Conservation (phyloP, 2,329 filamentous ascomycete species). For the Ascochyta fabae region DNA sequence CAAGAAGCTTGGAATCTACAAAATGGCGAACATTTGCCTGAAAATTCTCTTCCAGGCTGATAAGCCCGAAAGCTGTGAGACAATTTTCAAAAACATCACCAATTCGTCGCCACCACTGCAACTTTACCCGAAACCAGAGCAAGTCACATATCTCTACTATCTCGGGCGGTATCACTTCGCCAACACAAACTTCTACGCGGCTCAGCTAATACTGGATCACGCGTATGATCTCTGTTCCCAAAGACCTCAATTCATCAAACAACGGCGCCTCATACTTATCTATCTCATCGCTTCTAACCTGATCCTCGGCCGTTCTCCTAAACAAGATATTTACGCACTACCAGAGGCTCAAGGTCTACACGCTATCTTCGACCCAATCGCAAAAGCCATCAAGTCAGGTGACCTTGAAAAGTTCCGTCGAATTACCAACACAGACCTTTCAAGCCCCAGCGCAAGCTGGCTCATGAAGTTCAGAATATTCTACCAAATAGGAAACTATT, state of each 20-base stretch:
- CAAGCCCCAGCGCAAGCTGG: conserved; percentile 59
- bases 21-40: conserved; percentile 87
- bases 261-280: conserved; percentile 80
- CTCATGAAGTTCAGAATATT: conserved; percentile 78
- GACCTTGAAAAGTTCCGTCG: conserved; percentile 76
- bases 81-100: conserved; percentile 88
- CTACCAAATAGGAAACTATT: conserved; percentile 75
- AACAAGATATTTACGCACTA: conserved; percentile 67
- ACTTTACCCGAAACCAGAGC: conserved; percentile 82
- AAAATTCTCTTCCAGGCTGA: conserved; percentile 88
- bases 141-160: conserved; percentile 93
- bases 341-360: conserved; percentile 72
- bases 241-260: conserved; percentile 59
- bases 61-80: conserved; percentile 82
- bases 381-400: conserved; percentile 72
- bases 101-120: conserved; percentile 80
- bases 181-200: conserved; percentile 81
- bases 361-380: conserved; percentile 75
- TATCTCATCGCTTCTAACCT: conserved; percentile 85
- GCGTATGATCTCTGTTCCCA: conserved; percentile 77
- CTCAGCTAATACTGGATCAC: conserved; percentile 74
- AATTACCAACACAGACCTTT: conserved; percentile 61
- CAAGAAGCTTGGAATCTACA: conserved; percentile 87
- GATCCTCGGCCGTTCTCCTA: conserved; percentile 83
- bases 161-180: conserved; percentile 89